Percentiles rank a stretch among this genome's conserved stretches.
Conservation (phyloP, 768 basidiomycete species). For the Podaxis sp. region DNA sequence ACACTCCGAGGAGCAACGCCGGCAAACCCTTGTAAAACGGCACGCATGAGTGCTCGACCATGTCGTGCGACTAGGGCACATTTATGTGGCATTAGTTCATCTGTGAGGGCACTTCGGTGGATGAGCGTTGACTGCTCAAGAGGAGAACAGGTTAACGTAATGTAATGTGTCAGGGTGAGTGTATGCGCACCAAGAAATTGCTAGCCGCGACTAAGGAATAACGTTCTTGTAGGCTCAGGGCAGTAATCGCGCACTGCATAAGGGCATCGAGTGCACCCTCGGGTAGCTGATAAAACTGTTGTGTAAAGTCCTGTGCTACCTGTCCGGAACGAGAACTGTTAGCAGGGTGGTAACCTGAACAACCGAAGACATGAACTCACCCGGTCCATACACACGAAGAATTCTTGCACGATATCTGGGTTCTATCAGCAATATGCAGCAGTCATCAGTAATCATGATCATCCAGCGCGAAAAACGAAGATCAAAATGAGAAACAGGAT, state of each 20-base stretch:
- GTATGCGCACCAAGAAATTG: slow-evolving; percentile 70
- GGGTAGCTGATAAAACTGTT: slow-evolving; percentile 61
- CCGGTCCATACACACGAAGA: slow-evolving; percentile 80
- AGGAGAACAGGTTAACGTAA: not conserved
- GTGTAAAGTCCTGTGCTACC: slow-evolving; percentile 60
- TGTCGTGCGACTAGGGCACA: slow-evolving; percentile 42
- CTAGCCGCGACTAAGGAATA: slow-evolving; percentile 84
- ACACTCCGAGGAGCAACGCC: slow-evolving; percentile 82
- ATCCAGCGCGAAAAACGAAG: not conserved
- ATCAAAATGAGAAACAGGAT: not conserved
- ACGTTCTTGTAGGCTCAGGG: slow-evolving; percentile 75
- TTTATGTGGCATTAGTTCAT: slow-evolving; percentile 56
- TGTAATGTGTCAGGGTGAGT: not conserved
- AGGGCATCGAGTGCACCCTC: slow-evolving; percentile 63
- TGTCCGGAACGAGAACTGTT: slow-evolving; percentile 19
- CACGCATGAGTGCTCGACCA: slow-evolving; percentile 70
- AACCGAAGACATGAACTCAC: slow-evolving; percentile 38
- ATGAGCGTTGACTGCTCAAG: slow-evolving; percentile 57
- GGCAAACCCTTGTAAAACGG: slow-evolving; percentile 78
- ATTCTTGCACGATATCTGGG: slow-evolving; percentile 88
- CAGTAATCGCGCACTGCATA: slow-evolving; percentile 66
- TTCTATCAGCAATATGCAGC: slow-evolving; percentile 49
- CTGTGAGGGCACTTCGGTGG: slow-evolving; percentile 61
- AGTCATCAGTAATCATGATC: not conserved
- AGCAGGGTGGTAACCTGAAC: slow-evolving; percentile 19